phyloP scores from a whole-genome alignment of 2,329 filamentous ascomycete species.

The Diaporthe citrichinensis region DNA sequence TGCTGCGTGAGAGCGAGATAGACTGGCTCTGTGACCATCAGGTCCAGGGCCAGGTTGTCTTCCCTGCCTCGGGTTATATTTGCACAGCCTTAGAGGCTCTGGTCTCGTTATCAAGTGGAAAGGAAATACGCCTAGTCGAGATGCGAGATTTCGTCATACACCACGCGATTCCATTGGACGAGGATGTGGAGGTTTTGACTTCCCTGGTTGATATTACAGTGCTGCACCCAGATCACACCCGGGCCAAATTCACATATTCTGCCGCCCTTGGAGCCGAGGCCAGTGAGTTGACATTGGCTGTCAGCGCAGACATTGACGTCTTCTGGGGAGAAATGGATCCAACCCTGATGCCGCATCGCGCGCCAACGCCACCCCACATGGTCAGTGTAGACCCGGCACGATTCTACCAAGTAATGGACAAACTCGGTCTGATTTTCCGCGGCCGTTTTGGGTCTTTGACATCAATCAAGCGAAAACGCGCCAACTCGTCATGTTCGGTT shows the following conservation, averaged over 20 bases:
- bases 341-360: background rate
- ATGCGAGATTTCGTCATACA: slow-evolving; percentile 23
- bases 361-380: background rate
- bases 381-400: background rate
- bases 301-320: background rate
- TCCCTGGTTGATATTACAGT: background rate
- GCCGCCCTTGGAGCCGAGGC: background rate
- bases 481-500: background rate
- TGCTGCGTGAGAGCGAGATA: slow-evolving; percentile 46
- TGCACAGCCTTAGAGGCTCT: slow-evolving; percentile 44
- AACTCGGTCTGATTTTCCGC: slow-evolving; percentile 30
- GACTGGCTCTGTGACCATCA: slow-evolving; percentile 57
- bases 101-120: background rate
- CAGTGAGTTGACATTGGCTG: background rate
- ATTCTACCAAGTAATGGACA: slow-evolving; percentile 31
- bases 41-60: slow-evolving; percentile 52
- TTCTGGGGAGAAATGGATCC: background rate
- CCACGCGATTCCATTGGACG: background rate
- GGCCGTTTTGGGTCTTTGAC: slow-evolving; percentile 28
- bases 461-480: background rate
- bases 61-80: slow-evolving; percentile 51
- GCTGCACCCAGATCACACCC: background rate
- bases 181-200: slow-evolving; percentile 3
- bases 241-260: slow-evolving; percentile 14
- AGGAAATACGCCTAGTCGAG: slow-evolving; percentile 36